Base-by-base conservation (phyloP, 2,329 filamentous ascomycete genomes). In the Cladosporium sp. region DNA sequence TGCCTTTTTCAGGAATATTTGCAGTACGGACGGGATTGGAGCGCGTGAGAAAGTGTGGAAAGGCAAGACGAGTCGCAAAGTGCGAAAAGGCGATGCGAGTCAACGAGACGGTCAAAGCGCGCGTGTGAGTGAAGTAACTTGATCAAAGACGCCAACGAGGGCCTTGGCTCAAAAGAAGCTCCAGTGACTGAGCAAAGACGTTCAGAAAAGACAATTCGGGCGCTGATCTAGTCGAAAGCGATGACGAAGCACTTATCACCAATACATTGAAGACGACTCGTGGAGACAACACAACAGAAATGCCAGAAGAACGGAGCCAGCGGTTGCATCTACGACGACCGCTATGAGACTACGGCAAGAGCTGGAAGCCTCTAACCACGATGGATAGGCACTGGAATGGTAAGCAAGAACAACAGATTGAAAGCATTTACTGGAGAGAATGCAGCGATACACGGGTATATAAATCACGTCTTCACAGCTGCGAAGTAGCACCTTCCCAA, bases 141-240 rank as follows among this genome's bases (percentile, higher is more conserved):
- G 40, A 10, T 12, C n/a, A 46, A n/a, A 3, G 11, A n/a, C 8
- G 8, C n/a, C n/a, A 11, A 5, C 2, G 5, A n/a, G 21, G 8
- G 40, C n/a, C n/a, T 46, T 23, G 40, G 40, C n/a, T 12, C 10
- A 11, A 14, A 7, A n/a, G 12, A 46, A 12, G 40, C 21, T 7
- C 2, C 4, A 21, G 40, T 46, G 40, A 46, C n/a, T 46, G n/a
- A 2, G n/a, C 3, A 23, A 21, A 2, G 6, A 21, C 10, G 40
- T 46, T 21, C 0, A 2, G 5, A 12, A 0, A n/a, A 26, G 23
- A 21, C n/a, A 23, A 1, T 2, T 46, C 1, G n/a, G 1, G 8
- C 10, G n/a, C 11, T n/a, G 40, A 1, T 23, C 3, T 21, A 4
- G n/a, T 23, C n/a, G 40, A 21, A 44, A n/a, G 18, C n/a, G 18